phyloP scores from a whole-genome alignment of 108 stramenopile species.

The Cyclotella choctawhatcheeana region DNA sequence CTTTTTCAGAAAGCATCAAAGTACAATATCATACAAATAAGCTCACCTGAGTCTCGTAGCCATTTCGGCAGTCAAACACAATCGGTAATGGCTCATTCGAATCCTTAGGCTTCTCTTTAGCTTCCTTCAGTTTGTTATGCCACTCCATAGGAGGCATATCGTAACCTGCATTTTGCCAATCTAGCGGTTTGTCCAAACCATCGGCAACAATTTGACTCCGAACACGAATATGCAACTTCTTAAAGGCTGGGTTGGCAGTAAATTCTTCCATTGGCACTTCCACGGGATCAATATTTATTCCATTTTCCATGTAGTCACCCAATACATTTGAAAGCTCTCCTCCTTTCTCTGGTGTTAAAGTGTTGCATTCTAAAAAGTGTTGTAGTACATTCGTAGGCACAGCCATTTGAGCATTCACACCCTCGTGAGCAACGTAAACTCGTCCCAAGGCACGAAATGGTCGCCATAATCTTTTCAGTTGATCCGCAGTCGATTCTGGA shows the following conservation, averaged over 20 bases:
- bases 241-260: conserved; percentile 78
- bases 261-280: conserved; percentile 74
- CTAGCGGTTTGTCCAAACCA: conserved; percentile 83
- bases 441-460: conserved; percentile 91
- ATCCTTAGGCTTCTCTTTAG: conserved; percentile 32
- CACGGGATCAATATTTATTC: conserved; percentile 85
- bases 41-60: conserved; percentile 83
- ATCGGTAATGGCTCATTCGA: conserved; percentile 52
- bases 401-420: conserved; percentile 98
- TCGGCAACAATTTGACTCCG: conserved; percentile 95
- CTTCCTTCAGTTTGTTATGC: conserved; percentile 88
- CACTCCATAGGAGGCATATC: conserved; percentile 94
- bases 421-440: conserved; percentile 94
- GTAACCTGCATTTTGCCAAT: conserved; percentile 90
- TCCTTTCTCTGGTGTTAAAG: conserved; percentile 8
- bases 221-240: conserved; percentile 87
- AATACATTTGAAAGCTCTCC: conserved; percentile 43
- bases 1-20: too few relatives aligned
- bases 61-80: conserved; percentile 86
- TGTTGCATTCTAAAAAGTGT: conserved; percentile 34
- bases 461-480: conserved; percentile 72
- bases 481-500: conserved; percentile 72
- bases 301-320: conserved; percentile 88
- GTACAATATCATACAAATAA: background rate
- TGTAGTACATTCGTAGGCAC: conserved; percentile 84